phyloP scores from a whole-genome alignment of 176 grass and related monocot species.

The Phyllostachys edulis region DNA sequence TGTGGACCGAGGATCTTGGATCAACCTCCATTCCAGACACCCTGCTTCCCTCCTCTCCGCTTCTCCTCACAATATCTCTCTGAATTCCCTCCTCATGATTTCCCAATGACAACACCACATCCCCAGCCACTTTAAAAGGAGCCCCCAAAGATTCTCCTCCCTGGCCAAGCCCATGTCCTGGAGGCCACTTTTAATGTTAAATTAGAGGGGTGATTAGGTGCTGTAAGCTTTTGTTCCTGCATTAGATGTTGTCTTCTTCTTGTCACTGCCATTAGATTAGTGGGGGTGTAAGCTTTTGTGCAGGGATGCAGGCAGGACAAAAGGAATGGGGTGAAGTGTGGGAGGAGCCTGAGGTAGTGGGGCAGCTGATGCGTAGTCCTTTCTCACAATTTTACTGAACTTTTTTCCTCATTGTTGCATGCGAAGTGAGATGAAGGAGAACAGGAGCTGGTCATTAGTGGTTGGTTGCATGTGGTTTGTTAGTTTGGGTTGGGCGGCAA shows the following conservation, averaged over 20 bases:
- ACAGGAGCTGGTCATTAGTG: background rate
- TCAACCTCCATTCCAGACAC: constrained; percentile 56
- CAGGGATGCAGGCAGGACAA: constrained; percentile 7
- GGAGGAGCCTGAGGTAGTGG: constrained; percentile 43
- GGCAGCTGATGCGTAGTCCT: constrained; percentile 30
- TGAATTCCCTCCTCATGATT: constrained; percentile 32
- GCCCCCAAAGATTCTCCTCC: constrained; percentile 8
- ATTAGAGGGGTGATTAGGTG: constrained; percentile 39
- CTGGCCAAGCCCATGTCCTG: constrained; percentile 39
- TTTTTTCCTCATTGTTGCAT: background rate
- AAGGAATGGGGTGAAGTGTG: constrained; percentile 1
- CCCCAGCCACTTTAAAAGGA: constrained; percentile 25
- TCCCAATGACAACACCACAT: constrained; percentile 26
- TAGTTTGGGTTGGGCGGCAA: background rate
- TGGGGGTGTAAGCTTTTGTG: constrained; percentile 28
- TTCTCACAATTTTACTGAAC: background rate
- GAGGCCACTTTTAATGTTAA: constrained; percentile 1
- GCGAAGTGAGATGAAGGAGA: background rate
- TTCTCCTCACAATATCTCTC: background rate
- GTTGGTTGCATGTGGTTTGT: background rate
- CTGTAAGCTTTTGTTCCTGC: constrained; percentile 29
- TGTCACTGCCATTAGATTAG: constrained; percentile 33
- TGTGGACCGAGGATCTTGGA: constrained; percentile 38
- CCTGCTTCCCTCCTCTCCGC: background rate
- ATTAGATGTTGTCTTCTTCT: constrained; percentile 26